Base-by-base conservation (phyloP, 768 basidiomycete genomes). In the Rhodotorula babjevae region DNA sequence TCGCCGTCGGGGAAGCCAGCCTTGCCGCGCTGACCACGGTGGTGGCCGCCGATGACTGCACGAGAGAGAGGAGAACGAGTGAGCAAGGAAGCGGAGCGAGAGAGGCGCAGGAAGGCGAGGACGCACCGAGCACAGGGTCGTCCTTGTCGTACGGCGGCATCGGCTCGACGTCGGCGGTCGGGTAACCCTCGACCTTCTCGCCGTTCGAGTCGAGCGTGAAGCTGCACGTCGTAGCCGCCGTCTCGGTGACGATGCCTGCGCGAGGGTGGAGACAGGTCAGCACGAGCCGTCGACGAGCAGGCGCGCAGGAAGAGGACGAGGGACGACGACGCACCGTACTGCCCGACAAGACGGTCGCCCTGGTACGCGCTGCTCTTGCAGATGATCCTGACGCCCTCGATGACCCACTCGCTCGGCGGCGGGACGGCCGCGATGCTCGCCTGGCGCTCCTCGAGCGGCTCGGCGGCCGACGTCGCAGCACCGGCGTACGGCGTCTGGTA, bases 401-500 rank as follows among this genome's bases (percentile, higher is more conserved):
- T 55, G 56, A 68, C 60, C 73, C 73, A 75, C 23, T 68, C 69
- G 27, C 50, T 56, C 40, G 73, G 73, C 31, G 67, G 59, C n/a
- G 25, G 31, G 0, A 61, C 29, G 14, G 23, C 11, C 57, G 47
- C 49, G 7, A 14, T 31, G 15, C 60, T 53, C 40, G 52, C 40
- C 47, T 62, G 62, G 53, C 57, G 36, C 56, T 65, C 68, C 42
- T 71, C 73, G 42, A 75, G 25, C 25, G 73, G 69, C 46, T 75
- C 68, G 21, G 69, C 73, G 15, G 74, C 74, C 12, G 67, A 27
- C 25, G 74, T 72, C 40, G 74, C 71, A 0, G 74, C 70, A 9
- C 70, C 74, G 0, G 74, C 67, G 47, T 72, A 75, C 14, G 57
- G 74, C 4, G 74, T 75, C 52, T 72, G 71, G 58, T 63, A 66